Base-by-base conservation (phyloP, 2,329 filamentous ascomycete genomes). In the Xylaria sp. region DNA sequence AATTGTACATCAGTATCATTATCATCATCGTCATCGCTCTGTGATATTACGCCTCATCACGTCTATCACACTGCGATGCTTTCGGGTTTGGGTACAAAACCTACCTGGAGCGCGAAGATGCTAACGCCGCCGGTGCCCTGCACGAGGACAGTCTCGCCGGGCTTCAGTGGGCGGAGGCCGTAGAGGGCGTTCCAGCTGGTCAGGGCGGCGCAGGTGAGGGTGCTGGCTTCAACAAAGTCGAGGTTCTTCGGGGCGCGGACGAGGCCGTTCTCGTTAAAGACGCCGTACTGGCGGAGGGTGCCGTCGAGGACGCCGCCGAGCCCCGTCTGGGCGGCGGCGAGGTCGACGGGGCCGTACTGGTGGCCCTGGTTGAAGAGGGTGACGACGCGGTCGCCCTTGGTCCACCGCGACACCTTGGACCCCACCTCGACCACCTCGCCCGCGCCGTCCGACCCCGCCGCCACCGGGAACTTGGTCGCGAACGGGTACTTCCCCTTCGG, bases 61-160 rank as follows among this genome's bases (percentile, higher is more conserved):
- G 24, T 26, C 24, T 6, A 26, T 3, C 2, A 4, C 9, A 17
- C 9, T n/a, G 20, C 3, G 16, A 13, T 6, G 7, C 1, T 21
- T 38, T 2, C 13, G 17, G 42, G n/a, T n/a, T n/a, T n/a, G n/a
- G n/a, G n/a, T n/a, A n/a, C n/a, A n/a, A 39, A 16, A 58, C 66
- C 20, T 57, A 69, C 68, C 64, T 72, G 86, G n/a, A 89, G 69
- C 2, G 80, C 86, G 54, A 88, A 88, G 55, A 89, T 77, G 57
- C 79, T 83, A 7, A 90, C 87, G 53, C 87, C 87, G 18, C 87
- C 87, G 0, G 86, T 89, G n/a, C 87, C 87, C 70, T 89, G 85
- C 1, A 85, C 85, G 29, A 90, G 76, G 2, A 90, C 85, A 62
- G 70, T 77, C 56, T 81, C 71, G 3, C 84, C 85, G 0, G 82